These are phyloP conservation scores for Phytophthora pini DNA, from an alignment of 352 stramenopile species.

Conservation along the genomic window DNA sequence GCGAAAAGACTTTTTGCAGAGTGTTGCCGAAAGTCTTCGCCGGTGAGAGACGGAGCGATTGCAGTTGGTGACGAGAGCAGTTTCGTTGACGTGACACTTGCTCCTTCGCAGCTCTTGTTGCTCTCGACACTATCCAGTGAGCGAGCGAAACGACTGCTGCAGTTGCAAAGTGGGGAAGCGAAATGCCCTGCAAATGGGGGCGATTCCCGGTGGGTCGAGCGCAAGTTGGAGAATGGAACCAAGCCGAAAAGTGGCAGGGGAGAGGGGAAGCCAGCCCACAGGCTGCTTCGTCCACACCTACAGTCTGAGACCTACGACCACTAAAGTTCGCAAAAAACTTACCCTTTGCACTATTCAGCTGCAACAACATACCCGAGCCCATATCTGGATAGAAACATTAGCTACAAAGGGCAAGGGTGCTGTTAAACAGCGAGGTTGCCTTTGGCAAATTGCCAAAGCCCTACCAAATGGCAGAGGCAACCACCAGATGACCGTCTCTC, in stretches of 20 bases:
- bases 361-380: conserved; percentile 22
- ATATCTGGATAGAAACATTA: conserved; percentile 30
- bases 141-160: conserved; percentile 7
- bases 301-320: conserved; percentile 27
- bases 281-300: conserved; percentile 10
- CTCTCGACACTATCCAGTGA: conserved; percentile 12
- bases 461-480: conserved; percentile 35
- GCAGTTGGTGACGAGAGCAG: conserved; percentile 29
- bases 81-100: conserved; percentile 26
- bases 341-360: conserved; percentile 35
- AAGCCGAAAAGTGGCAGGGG: conserved; percentile 2
- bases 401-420: conserved; percentile 8
- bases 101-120: conserved; percentile 18
- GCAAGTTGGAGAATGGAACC: conserved; percentile 36
- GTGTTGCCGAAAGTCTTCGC: conserved; percentile 22
- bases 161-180: conserved; percentile 5
- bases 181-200: conserved; percentile 8
- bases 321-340: conserved; percentile 34
- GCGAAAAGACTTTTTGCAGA: conserved; percentile 17
- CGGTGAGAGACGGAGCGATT: conserved; percentile 35
- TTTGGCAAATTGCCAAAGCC: conserved; percentile 16
- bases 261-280: conserved; percentile 12
- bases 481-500: conserved; percentile 26
- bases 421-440: conserved; percentile 21
- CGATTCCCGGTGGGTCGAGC: conserved; percentile 12